phyloP scores from a whole-genome alignment of 2,329 filamentous ascomycete genomes.

The Pestalotiopsis sp. region DNA sequence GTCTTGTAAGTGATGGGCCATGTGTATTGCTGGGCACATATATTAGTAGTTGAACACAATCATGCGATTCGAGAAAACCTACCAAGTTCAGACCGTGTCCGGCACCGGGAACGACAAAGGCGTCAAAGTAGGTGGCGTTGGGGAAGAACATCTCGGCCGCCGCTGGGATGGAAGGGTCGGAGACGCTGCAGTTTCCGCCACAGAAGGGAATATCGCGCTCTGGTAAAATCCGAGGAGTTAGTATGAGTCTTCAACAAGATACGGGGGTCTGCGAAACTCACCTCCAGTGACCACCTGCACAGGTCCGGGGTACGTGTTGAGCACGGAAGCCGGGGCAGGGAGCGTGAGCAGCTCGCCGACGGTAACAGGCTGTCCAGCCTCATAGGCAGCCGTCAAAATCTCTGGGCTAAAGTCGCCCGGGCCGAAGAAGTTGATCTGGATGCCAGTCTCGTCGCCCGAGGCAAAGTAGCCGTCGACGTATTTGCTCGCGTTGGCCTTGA shows the following conservation, averaged over 20 bases:
- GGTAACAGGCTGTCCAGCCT: conserved; percentile 57
- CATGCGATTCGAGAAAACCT: conserved; percentile 1
- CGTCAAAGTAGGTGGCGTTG: conserved; percentile 50
- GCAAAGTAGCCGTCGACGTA: conserved; percentile 57
- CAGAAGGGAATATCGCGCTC: conserved; percentile 59
- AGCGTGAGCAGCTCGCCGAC: conserved; percentile 62
- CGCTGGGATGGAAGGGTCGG: conserved; percentile 43
- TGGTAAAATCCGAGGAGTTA: conserved; percentile 20
- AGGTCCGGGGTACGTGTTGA: conserved; percentile 49
- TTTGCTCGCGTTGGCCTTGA: conserved; percentile 39
- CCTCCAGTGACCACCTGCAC: conserved; percentile 61
- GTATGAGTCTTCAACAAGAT: neutral
- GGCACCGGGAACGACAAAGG: conserved; percentile 55
- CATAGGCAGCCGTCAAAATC: conserved; percentile 48
- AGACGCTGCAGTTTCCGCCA: conserved; percentile 59
- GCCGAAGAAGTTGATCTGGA: conserved; percentile 55
- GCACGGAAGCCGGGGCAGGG: conserved; percentile 36
- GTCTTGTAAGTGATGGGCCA: conserved; percentile 33
- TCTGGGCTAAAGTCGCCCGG: conserved; percentile 57
- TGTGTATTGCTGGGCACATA: conserved; percentile 27
- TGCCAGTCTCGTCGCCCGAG: conserved; percentile 44
- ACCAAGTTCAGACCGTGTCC: conserved; percentile 54
- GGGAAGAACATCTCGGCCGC: conserved; percentile 44
- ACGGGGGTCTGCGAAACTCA: conserved; percentile 24
- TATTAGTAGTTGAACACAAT: neutral